Conservation (phyloP, 2,329 filamentous ascomycete species). For the Metarhizium brunneum region DNA sequence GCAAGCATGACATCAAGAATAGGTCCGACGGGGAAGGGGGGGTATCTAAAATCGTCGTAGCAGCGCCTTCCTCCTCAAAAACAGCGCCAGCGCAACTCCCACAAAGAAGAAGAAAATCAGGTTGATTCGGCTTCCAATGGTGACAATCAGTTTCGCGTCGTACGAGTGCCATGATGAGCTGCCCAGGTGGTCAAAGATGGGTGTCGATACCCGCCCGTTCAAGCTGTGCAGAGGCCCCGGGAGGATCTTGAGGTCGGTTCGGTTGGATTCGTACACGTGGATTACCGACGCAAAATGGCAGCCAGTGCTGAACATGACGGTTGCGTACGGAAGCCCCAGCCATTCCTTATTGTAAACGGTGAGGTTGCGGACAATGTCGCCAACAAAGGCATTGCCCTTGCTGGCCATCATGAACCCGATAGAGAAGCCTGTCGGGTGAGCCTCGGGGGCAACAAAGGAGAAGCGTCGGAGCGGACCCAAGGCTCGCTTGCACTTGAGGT, state of each 20-base stretch:
- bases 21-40: neutral
- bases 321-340: constrained; percentile 28
- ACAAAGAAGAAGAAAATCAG: constrained; percentile 12
- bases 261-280: constrained; percentile 24
- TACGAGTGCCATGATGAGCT: constrained; percentile 33
- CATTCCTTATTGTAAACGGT: constrained; percentile 26
- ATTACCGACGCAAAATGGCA: constrained; percentile 32
- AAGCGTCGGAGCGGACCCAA: constrained; percentile 30
- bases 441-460: constrained; percentile 30
- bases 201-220: constrained; percentile 28
- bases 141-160: constrained; percentile 18
- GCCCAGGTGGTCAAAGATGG: constrained; percentile 30
- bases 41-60: constrained; percentile 10
- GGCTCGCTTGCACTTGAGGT: constrained; percentile 26
- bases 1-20: neutral
- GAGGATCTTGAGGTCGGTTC: constrained; percentile 25
- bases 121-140: constrained; percentile 9
- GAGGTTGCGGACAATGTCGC: constrained; percentile 23
- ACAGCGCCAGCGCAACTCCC: constrained; percentile 11
- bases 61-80: constrained; percentile 10
- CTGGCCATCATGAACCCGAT: constrained; percentile 32
- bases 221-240: constrained; percentile 28
- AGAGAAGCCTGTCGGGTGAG: constrained; percentile 29
- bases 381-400: constrained; percentile 23
- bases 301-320: constrained; percentile 34